Percentiles rank a stretch among this genome's conserved stretches.
Evolutionary conservation across 768 basidiomycete genomes (phyloP).

Genomic region (Macrolepiota fuliginosa): DNA sequence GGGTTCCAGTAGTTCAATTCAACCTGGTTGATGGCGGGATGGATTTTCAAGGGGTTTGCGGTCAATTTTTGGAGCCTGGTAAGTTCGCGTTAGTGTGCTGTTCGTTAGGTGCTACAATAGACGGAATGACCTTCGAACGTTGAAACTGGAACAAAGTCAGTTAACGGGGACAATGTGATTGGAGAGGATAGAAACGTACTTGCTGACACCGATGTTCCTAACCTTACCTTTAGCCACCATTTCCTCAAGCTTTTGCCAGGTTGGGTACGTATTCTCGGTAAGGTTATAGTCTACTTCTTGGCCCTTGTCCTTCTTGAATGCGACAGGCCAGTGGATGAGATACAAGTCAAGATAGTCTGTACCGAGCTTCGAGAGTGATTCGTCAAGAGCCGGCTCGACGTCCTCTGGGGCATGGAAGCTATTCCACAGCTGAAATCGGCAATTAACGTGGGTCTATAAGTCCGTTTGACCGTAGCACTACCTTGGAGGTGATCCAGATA

Average conservation of each 20-base stretch:
- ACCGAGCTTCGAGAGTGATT: constrained; percentile 57
- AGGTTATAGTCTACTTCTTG: constrained; percentile 50
- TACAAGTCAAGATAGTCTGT: constrained; percentile 79
- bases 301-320: constrained; percentile 48
- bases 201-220: constrained; percentile 82
- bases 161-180: neutral
- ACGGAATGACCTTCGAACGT: constrained; percentile 44
- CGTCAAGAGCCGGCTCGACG: constrained; percentile 64
- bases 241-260: constrained; percentile 80
- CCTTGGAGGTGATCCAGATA: constrained; percentile 69
- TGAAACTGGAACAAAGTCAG: constrained; percentile 43
- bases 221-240: constrained; percentile 75
- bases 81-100: constrained; percentile 15
- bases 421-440: constrained; percentile 60
- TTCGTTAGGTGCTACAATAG: neutral
- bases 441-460: neutral
- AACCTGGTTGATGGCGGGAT: constrained; percentile 74
- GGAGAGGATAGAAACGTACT: constrained; percentile 37
- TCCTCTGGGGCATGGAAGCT: constrained; percentile 72
- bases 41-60: constrained; percentile 55
- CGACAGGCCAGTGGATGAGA: constrained; percentile 70
- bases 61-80: constrained; percentile 58
- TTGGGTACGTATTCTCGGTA: constrained; percentile 70
- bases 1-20: constrained; percentile 79
- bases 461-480: constrained; percentile 1